Conservation (phyloP, 108 stramenopile species). For the Skeletonema marinoi region DNA sequence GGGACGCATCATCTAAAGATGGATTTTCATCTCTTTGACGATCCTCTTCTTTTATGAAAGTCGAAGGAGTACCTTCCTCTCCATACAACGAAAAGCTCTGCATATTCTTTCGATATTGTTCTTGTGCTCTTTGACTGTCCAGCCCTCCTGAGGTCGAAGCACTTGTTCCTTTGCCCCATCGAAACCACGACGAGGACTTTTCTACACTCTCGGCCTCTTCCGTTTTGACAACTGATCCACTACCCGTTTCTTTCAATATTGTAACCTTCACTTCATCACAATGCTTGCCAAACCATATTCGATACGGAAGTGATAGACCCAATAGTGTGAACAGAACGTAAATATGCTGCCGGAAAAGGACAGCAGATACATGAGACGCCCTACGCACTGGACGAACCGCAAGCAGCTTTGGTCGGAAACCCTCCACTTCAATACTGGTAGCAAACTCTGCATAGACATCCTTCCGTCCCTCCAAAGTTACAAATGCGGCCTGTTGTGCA, state of each 20-base stretch:
- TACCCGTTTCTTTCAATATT: slow-evolving; percentile 78
- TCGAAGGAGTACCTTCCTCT: slow-evolving; percentile 7
- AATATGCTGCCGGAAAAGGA: slow-evolving; percentile 56
- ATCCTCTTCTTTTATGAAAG: background rate
- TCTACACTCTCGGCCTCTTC: background rate
- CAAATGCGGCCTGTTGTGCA: slow-evolving; percentile 83
- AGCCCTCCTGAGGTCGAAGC: slow-evolving; percentile 8
- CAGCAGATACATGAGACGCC: slow-evolving; percentile 34
- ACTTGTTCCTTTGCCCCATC: slow-evolving; percentile 13
- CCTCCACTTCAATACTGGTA: slow-evolving; percentile 75
- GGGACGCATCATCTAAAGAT: background rate
- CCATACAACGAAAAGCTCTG: slow-evolving; percentile 48
- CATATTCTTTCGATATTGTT: slow-evolving; percentile 48
- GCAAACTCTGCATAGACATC: slow-evolving; percentile 85
- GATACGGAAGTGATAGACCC: slow-evolving; percentile 82
- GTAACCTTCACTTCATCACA: slow-evolving; percentile 85
- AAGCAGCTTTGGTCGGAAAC: slow-evolving; percentile 69
- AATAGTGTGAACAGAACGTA: slow-evolving; percentile 73
- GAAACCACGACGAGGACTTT: slow-evolving; percentile 41
- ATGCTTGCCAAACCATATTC: slow-evolving; percentile 80
- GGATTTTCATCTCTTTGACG: background rate
- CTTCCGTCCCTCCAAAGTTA: slow-evolving; percentile 66
- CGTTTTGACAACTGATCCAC: slow-evolving; percentile 6
- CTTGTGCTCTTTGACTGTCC: slow-evolving; percentile 33
- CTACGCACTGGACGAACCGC: slow-evolving; percentile 60